Conservation (phyloP, 805 yeast species). For the Monosporozyma yasuniensis region DNA sequence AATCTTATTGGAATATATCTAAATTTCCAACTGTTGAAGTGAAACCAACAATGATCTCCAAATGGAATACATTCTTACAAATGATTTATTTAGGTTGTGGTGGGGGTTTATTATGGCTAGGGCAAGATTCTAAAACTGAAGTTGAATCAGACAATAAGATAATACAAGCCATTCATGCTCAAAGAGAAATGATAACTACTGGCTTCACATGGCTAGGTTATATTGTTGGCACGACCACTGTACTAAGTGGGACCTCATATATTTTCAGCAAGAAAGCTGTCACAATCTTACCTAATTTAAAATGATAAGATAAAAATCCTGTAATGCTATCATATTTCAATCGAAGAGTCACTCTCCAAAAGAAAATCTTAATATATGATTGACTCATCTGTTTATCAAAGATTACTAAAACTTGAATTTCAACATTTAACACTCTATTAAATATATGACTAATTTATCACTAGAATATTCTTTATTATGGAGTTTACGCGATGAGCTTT, state of each 20-base stretch:
- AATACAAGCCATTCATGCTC: background rate
- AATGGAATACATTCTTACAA: slow-evolving; percentile 84
- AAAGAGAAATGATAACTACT: slow-evolving; percentile 3
- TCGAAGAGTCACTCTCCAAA: background rate
- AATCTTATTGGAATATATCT: slow-evolving; percentile 62
- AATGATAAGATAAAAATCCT: background rate
- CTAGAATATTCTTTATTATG: background rate
- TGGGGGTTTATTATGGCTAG: slow-evolving; percentile 33
- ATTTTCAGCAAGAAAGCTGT: slow-evolving; percentile 63
- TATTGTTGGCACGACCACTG: slow-evolving; percentile 60
- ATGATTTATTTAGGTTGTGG: slow-evolving; percentile 75
- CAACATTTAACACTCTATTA: background rate
- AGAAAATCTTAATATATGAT: background rate
- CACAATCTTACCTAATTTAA: background rate
- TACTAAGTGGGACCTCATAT: slow-evolving; percentile 71
- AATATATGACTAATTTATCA: background rate
- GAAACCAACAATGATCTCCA: slow-evolving; percentile 77
- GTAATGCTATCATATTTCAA: background rate
- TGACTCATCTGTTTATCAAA: background rate
- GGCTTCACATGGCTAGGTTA: slow-evolving; percentile 35
- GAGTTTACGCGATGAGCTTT: background rate
- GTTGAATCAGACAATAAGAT: slow-evolving; percentile 7
- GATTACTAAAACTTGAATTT: too few relatives aligned
- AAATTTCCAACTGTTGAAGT: slow-evolving; percentile 78
- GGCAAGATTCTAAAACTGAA: slow-evolving; percentile 4